A percentile compares a stretch with the other conserved stretches of the same genome.
Evolutionary conservation across 139 green algal genomes (phyloP).

Genomic region (Coelastrella sp.): DNA sequence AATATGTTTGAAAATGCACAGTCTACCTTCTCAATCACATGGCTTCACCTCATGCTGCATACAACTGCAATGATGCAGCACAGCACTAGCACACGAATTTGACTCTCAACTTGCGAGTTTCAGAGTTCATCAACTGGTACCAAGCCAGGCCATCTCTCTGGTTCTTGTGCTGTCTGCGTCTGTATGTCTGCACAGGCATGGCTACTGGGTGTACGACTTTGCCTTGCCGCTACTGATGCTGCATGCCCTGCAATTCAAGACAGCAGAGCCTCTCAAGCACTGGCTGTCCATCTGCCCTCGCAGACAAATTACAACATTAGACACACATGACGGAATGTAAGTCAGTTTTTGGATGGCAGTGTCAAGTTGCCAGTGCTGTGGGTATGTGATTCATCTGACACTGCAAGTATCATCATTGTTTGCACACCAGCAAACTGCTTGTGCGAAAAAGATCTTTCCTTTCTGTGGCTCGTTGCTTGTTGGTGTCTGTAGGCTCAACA

Average conservation of each 20-base stretch:
- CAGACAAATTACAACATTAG: conserved; percentile 60
- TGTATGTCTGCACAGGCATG: not conserved
- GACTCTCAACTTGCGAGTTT: not conserved
- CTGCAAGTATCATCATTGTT: not conserved
- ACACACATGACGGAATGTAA: conserved; percentile 63
- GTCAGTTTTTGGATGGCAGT: not conserved
- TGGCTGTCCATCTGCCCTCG: conserved; percentile 62
- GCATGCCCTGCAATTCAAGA: conserved; percentile 40
- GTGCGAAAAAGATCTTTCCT: not conserved
- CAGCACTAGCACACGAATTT: no score
- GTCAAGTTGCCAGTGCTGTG: not conserved
- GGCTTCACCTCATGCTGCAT: not conserved
- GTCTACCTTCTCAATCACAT: no score
- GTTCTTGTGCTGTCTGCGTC: not conserved
- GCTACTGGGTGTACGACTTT: conserved; percentile 69
- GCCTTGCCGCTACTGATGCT: conserved; percentile 47
- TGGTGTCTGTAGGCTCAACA: not conserved
- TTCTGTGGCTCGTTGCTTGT: not conserved
- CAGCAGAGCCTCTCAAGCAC: conserved; percentile 46
- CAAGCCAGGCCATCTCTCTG: not conserved
- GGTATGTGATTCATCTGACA: not conserved
- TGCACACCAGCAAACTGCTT: not conserved
- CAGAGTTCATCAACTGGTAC: not conserved
- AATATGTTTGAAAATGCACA: no score
- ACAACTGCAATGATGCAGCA: not conserved